Base-by-base conservation (phyloP, 345 rosid species). In the Aegle marmelos region DNA sequence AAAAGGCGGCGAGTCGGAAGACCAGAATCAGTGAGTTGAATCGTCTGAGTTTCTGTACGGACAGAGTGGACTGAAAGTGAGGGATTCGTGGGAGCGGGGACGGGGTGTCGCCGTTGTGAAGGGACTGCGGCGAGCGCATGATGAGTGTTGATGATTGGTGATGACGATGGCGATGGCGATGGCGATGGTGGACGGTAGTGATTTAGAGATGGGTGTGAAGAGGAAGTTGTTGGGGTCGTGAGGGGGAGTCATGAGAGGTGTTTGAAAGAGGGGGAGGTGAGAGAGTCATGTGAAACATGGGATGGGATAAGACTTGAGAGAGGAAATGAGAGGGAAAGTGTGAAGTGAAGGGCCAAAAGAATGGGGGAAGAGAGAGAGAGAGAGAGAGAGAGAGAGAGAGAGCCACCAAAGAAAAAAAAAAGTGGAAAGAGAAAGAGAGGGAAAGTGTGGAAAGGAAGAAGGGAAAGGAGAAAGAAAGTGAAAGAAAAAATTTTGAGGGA, bases 21-120 rank as follows among this genome's bases (percentile, higher is more conserved):
- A 92, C 84, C 61, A 95, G 90, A 75, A 91, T 83, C 66, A 95
- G 87, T 2, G 82, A 87, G 85, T 93, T 91, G 93, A 95, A 92
- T 17, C 98, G 93, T 2, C 88, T 88, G 82, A 95, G 91, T 79
- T 92, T 95, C 61, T 90, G 96, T 11, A 86, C 81, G 68, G 96
- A 87, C 39, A 93, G 85, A 4, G 96, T 93, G 76, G 95, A 92
- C 83, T 91, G 94, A 79, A 90, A 91, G 82, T 82, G 91, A 34
- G 87, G 76, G 80, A 78, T 74, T 57, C 85, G 82, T 16, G 80
- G 90, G 73, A 79, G 84, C 2, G 82, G 89, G 21, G 88, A 70
- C 72, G 89, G 90, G 16, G 87, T 78, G 39, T 88, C 94, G 76
- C 91, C 91, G 92, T 90, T 85, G 79, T 86, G 94, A 65, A 84